These are phyloP conservation scores for Coniella lustricola DNA, from an alignment of 2,329 filamentous ascomycete genomes.

Conservation along the genomic window DNA sequence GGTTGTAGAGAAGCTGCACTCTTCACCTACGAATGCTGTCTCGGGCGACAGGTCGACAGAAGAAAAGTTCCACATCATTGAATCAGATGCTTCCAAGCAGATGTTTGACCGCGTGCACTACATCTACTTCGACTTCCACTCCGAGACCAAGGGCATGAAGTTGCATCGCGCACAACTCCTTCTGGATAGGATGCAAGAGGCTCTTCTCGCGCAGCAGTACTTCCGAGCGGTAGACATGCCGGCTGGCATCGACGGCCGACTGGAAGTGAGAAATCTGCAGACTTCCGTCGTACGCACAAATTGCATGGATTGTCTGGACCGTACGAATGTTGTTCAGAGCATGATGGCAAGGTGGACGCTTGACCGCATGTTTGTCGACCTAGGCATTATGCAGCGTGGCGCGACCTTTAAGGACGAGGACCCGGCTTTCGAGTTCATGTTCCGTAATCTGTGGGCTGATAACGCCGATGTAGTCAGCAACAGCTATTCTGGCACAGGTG, in stretches of 20 bases:
- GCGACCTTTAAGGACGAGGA: conserved; percentile 73
- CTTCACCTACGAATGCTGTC: conserved; percentile 57
- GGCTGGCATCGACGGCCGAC: conserved; percentile 57
- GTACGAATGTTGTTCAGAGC: conserved; percentile 95
- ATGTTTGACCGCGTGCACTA: conserved; percentile 85
- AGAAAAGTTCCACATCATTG: conserved; percentile 77
- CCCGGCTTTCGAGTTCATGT: conserved; percentile 75
- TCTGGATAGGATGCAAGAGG: conserved; percentile 71
- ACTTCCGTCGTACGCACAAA: conserved; percentile 92
- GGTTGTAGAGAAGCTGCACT: conserved; percentile 70
- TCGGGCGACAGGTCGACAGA: conserved; percentile 61
- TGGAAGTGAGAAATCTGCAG: conserved; percentile 77
- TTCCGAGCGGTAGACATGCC: conserved; percentile 89
- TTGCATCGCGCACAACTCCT: conserved; percentile 89
- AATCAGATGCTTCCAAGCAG: conserved; percentile 49
- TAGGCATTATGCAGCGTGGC: conserved; percentile 70
- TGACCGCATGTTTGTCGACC: conserved; percentile 79
- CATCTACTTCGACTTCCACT: conserved; percentile 97
- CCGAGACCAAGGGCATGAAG: conserved; percentile 88
- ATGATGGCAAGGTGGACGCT: conserved; percentile 89
- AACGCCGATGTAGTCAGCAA: conserved; percentile 93
- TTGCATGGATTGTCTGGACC: conserved; percentile 98
- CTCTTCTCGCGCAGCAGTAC: conserved; percentile 74
- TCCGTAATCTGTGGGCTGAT: conserved; percentile 97
- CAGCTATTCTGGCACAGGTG: conserved; percentile 91